These are phyloP conservation scores for Neurospora sp. DNA, from an alignment of 2,329 filamentous ascomycete genomes.

Conservation along the genomic window DNA sequence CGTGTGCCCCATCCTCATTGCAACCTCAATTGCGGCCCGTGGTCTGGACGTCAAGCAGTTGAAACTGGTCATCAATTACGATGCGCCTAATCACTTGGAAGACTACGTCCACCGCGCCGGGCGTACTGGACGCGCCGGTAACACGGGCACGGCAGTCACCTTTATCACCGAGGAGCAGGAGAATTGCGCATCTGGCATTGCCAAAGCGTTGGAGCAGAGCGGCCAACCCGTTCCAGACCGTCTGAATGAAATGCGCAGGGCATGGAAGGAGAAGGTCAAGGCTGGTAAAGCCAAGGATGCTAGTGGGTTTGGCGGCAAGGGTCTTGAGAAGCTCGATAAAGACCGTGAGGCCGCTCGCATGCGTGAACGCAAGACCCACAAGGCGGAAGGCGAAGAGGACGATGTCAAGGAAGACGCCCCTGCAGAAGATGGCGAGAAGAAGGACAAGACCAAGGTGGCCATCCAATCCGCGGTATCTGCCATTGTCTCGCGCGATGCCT, in stretches of 20 bases:
- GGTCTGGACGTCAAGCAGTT: constrained; percentile 93
- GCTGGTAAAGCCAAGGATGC: constrained; percentile 81
- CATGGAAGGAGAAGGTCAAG: constrained; percentile 84
- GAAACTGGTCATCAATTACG: constrained; percentile 92
- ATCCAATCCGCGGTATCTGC: constrained; percentile 53
- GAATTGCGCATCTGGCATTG: constrained; percentile 77
- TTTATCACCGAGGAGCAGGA: constrained; percentile 90
- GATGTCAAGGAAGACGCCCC: constrained; percentile 65
- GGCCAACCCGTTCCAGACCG: constrained; percentile 70
- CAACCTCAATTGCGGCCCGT: constrained; percentile 89
- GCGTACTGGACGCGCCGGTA: constrained; percentile 87
- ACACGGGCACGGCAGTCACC: constrained; percentile 88
- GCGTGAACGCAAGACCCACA: constrained; percentile 80
- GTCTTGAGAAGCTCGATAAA: constrained; percentile 81
- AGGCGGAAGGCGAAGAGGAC: constrained; percentile 75
- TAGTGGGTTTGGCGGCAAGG: constrained; percentile 90
- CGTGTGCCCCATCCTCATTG: constrained; percentile 79
- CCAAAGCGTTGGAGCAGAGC: constrained; percentile 87
- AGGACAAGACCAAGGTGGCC: constrained; percentile 55
- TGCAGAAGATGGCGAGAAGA: constrained; percentile 55
- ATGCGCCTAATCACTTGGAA: constrained; percentile 87
- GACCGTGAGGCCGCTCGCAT: constrained; percentile 80
- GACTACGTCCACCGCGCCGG: constrained; percentile 95
- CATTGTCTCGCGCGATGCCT: constrained; percentile 42
- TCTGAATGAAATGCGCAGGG: constrained; percentile 54